Evolutionary conservation across 2,329 filamentous ascomycete species (phyloP).

Genomic region (Colletotrichum melonis): DNA sequence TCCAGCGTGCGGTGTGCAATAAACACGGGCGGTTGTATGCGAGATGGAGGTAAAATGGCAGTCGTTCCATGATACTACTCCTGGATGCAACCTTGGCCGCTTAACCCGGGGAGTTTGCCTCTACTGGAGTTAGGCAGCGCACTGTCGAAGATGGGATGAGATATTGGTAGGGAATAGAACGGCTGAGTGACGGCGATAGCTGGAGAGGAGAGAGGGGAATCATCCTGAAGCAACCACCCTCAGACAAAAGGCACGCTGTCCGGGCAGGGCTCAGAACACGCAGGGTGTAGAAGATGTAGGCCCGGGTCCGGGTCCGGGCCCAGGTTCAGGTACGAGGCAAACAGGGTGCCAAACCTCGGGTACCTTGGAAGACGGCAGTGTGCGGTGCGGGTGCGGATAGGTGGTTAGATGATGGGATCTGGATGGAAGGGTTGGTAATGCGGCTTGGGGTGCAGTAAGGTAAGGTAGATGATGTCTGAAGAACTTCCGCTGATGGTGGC

Average conservation of each 20-base stretch:
- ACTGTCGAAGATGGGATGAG: slow-evolving; percentile 3
- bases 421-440: not conserved
- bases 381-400: not conserved
- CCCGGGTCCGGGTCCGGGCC: not conserved
- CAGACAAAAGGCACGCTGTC: not conserved
- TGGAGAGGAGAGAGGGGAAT: not conserved
- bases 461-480: not conserved
- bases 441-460: not conserved
- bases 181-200: not conserved
- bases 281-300: not conserved
- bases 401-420: not conserved
- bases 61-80: not conserved
- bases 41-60: not conserved
- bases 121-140: not conserved
- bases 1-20: not conserved
- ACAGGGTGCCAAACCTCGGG: slow-evolving; percentile 2
- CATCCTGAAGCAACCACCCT: not conserved
- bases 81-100: not conserved
- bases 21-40: slow-evolving; percentile 1
- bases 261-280: not conserved
- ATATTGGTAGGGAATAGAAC: not conserved
- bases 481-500: not conserved
- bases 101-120: not conserved
- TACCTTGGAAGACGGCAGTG: slow-evolving; percentile 9
- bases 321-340: not conserved